phyloP scores from a whole-genome alignment of 306 rosid genomes.

The Inga leiocalycina region DNA sequence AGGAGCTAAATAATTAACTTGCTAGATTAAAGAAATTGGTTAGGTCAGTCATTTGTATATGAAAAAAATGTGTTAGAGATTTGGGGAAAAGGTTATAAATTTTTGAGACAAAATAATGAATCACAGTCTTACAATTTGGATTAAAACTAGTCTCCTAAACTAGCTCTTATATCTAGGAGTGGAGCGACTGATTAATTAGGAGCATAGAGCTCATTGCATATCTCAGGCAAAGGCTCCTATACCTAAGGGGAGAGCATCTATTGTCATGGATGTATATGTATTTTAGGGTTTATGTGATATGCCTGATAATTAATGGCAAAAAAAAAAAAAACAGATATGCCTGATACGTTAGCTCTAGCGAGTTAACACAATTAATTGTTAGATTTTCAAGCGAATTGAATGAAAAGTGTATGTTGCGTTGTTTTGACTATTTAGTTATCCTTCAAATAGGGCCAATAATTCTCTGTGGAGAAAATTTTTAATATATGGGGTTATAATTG shows the following conservation, averaged over 20 bases:
- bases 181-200: too few relatives aligned
- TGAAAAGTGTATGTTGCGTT: neutral
- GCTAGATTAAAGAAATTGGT: too few relatives aligned
- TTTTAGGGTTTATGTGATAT: neutral
- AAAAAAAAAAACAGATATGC: neutral
- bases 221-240: neutral
- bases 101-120: too few relatives aligned
- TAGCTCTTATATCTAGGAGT: too few relatives aligned
- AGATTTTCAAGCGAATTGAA: neutral
- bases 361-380: neutral
- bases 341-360: neutral
- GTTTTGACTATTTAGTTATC: neutral
- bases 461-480: neutral
- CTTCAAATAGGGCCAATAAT: neutral
- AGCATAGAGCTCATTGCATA: neutral
- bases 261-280: neutral
- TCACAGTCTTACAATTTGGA: too few relatives aligned
- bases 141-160: too few relatives aligned
- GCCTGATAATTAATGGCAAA: neutral
- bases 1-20: too few relatives aligned
- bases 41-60: too few relatives aligned
- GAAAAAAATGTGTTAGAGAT: too few relatives aligned
- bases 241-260: neutral
- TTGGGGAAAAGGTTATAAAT: too few relatives aligned
- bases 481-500: neutral